Evolutionary conservation across 768 basidiomycete species (phyloP).

Genomic region (Mycena filopes): DNA sequence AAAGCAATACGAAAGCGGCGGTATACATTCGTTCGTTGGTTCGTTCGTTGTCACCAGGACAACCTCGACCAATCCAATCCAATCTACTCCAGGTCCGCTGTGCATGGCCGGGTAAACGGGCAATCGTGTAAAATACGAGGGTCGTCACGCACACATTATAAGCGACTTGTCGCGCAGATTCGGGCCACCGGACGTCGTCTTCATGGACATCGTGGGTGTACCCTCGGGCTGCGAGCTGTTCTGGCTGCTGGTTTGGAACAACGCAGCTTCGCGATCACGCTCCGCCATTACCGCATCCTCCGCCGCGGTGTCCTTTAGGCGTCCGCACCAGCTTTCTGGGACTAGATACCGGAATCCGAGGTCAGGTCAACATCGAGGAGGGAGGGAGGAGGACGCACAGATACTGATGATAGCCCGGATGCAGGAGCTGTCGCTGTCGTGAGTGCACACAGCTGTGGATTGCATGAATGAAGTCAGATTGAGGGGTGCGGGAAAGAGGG

Average conservation of each 20-base stretch:
- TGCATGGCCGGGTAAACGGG: too few relatives aligned
- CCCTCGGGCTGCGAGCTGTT: conserved; percentile 1
- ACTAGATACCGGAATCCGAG: conserved; percentile 1
- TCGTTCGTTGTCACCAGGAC: too few relatives aligned
- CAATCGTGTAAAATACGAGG: too few relatives aligned
- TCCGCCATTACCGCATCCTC: neutral
- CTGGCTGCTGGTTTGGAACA: neutral
- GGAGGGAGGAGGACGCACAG: neutral
- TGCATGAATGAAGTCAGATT: neutral
- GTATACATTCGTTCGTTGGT: too few relatives aligned
- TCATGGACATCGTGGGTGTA: conserved; percentile 1
- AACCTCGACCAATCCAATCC: too few relatives aligned
- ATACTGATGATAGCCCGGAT: neutral
- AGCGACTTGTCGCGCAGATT: conserved; percentile 17
- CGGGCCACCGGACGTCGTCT: neutral
- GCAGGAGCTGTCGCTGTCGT: neutral
- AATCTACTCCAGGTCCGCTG: too few relatives aligned
- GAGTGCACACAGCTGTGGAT: conserved; percentile 9
- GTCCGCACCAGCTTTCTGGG: conserved; percentile 8
- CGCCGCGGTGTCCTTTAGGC: neutral
- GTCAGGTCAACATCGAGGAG: neutral
- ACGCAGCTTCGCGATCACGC: conserved; percentile 11
- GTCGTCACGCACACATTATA: conserved; percentile 7
- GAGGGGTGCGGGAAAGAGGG: too few relatives aligned
- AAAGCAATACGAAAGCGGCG: too few relatives aligned